A percentile compares a stretch with the other conserved stretches of the same genome.
Conservation (phyloP, 495 filamentous ascomycete genomes). For the Umbilicaria muhlenbergii region DNA sequence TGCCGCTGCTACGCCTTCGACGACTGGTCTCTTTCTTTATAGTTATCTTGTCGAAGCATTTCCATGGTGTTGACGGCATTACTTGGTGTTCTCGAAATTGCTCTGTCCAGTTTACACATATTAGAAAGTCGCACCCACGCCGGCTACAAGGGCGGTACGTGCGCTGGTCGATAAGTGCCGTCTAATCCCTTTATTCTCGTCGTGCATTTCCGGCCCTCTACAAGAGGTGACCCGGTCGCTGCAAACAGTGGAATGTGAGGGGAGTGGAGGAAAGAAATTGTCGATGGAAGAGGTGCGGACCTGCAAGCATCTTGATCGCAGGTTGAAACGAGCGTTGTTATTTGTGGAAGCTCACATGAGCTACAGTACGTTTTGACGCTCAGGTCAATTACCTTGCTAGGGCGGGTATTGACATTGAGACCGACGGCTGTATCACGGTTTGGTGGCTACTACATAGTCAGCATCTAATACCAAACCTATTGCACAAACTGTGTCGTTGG, state of each 20-base stretch:
- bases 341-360: background rate
- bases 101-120: conserved; percentile 9
- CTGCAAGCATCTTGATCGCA: background rate
- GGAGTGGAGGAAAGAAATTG: too few species aligned
- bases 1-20: conserved; percentile 13
- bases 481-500: too few species aligned
- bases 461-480: too few species aligned
- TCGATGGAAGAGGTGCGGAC: background rate
- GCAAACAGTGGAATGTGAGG: too few species aligned
- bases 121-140: conserved; percentile 38
- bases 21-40: conserved; percentile 13
- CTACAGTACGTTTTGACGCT: background rate
- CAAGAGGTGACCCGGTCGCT: too few species aligned
- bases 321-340: background rate
- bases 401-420: too few species aligned
- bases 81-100: conserved; percentile 2
- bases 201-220: too few species aligned
- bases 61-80: conserved; percentile 7
- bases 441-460: too few species aligned
- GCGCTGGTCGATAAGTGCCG: conserved; percentile 48
- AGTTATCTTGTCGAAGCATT: conserved; percentile 11
- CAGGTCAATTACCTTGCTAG: too few species aligned
- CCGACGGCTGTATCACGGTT: too few species aligned
- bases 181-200: conserved; percentile 22
- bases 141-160: conserved; percentile 28